These are phyloP conservation scores for Marasmius oreades DNA, from an alignment of 1,284 basidiomycete species.

Conservation along the genomic window DNA sequence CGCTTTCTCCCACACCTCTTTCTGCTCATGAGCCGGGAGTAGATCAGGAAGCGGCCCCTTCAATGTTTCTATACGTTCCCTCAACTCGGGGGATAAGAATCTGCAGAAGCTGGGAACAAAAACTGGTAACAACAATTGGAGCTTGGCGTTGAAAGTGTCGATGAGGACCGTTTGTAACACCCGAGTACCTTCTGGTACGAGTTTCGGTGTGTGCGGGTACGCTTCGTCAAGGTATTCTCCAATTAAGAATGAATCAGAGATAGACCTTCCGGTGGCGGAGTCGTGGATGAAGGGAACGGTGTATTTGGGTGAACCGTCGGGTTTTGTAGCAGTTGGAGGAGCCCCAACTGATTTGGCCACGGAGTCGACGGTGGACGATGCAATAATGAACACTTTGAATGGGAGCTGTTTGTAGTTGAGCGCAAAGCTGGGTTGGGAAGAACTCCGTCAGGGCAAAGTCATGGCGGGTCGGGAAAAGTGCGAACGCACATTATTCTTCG, in stretches of 20 bases:
- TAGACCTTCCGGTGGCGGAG: slow-evolving; percentile 7
- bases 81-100: too few species aligned
- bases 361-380: not conserved
- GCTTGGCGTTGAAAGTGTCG: not conserved
- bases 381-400: not conserved
- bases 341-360: not conserved
- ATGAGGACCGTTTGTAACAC: not conserved
- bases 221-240: slow-evolving; percentile 12
- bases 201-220: not conserved
- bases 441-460: not conserved
- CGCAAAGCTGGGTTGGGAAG: not conserved
- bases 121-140: not conserved
- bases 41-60: too few species aligned
- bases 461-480: not conserved
- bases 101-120: not conserved
- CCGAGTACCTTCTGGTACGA: not conserved
- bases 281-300: slow-evolving; percentile 17
- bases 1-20: not conserved
- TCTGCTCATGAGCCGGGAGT: not conserved
- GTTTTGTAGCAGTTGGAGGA: not conserved
- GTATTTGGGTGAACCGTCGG: slow-evolving; percentile 12
- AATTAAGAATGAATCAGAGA: slow-evolving; percentile 16
- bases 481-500: not conserved
- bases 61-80: too few species aligned
- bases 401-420: slow-evolving; percentile 6